Percentiles rank a stretch among this genome's conserved stretches.
phyloP scores from a whole-genome alignment of 805 yeast species.

The Starmerella sp. region DNA sequence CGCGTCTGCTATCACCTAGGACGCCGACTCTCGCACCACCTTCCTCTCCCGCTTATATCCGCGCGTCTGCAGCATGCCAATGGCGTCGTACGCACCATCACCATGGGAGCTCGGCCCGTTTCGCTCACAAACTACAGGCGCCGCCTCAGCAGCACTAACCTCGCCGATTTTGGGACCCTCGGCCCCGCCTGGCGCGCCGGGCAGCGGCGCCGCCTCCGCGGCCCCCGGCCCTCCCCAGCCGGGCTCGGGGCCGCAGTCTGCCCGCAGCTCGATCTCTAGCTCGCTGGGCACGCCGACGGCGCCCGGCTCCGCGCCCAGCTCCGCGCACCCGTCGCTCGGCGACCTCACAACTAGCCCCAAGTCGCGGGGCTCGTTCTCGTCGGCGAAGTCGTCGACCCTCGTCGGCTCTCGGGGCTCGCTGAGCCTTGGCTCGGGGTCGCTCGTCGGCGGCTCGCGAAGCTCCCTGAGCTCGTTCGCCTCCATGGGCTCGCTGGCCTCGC shows the following conservation, averaged over 20 bases:
- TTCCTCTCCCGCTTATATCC: neutral
- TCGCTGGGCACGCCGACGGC: neutral
- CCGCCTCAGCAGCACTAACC: neutral
- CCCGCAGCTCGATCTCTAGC: neutral
- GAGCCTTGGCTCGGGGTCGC: constrained; percentile 1
- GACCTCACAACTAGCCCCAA: constrained; percentile 2
- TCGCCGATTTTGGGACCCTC: neutral
- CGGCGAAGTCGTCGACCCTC: neutral
- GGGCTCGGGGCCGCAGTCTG: neutral
- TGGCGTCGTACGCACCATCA: constrained; percentile 3
- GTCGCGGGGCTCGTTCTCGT: constrained; percentile 4
- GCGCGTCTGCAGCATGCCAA: constrained; percentile 3
- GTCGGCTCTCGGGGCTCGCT: neutral
- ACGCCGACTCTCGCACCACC: neutral
- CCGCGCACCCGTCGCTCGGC: neutral
- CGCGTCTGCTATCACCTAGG: neutral
- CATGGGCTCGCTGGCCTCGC: constrained; percentile 3
- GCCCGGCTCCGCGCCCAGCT: neutral
- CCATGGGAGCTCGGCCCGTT: constrained; percentile 5
- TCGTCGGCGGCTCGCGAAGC: neutral
- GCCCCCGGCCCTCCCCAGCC: neutral
- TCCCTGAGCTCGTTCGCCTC: constrained; percentile 2
- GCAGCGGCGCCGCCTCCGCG: neutral
- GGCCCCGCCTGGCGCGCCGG: neutral
- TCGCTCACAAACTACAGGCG: neutral